These are phyloP conservation scores for Penicillium canariense DNA, from an alignment of 495 filamentous ascomycete genomes.

Conservation along the genomic window DNA sequence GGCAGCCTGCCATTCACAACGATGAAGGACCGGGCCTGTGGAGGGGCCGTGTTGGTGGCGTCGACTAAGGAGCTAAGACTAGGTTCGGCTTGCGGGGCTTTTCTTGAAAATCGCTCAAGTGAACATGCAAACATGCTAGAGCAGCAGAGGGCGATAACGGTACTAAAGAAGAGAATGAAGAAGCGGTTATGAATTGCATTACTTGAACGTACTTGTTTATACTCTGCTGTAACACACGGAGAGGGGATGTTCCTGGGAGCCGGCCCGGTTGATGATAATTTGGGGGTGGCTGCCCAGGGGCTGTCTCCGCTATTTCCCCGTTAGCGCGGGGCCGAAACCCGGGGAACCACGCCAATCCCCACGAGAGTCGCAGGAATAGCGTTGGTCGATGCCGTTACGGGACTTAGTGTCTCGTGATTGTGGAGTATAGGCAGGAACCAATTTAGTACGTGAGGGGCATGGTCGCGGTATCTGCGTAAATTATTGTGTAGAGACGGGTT, in stretches of 20 bases:
- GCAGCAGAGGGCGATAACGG: background rate
- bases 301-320: constrained; percentile 15
- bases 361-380: background rate
- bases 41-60: constrained; percentile 3
- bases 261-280: background rate
- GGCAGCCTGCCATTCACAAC: constrained; percentile 5
- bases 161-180: background rate
- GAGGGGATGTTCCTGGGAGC: background rate
- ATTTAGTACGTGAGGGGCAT: background rate
- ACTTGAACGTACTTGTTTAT: background rate
- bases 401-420: constrained; percentile 4
- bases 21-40: constrained; percentile 3
- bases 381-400: background rate
- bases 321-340: constrained; percentile 6
- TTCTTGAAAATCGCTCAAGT: background rate
- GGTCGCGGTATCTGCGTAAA: background rate
- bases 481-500: background rate
- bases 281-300: background rate
- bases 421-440: background rate
- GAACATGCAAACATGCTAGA: background rate
- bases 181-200: background rate
- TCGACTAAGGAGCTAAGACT: background rate
- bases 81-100: constrained; percentile 1
- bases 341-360: constrained; percentile 9
- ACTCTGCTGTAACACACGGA: background rate